phyloP scores from a whole-genome alignment of 352 stramenopile species.

The Aphanomyces cochlioides region DNA sequence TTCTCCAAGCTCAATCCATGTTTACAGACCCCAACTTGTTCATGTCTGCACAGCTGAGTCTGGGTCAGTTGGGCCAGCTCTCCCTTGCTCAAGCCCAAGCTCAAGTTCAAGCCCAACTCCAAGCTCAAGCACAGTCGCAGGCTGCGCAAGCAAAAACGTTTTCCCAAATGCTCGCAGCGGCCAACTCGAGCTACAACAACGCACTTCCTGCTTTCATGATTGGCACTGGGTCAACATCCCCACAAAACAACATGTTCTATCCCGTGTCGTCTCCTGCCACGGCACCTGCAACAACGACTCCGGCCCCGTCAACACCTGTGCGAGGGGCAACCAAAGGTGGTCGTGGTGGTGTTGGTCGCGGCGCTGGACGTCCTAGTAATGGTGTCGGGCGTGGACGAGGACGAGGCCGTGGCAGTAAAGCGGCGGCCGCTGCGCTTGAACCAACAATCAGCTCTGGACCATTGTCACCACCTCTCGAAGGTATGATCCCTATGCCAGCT shows the following conservation, averaged over 20 bases:
- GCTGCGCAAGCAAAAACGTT: constrained; percentile 56
- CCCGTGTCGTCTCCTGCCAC: constrained; percentile 3
- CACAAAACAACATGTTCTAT: constrained; percentile 26
- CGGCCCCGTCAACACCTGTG: not conserved
- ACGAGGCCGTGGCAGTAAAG: constrained; percentile 4
- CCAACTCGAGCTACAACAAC: constrained; percentile 45
- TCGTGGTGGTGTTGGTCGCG: not conserved
- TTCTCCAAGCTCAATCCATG: constrained; percentile 38
- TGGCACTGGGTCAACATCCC: constrained; percentile 4
- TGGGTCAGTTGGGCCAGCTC: constrained; percentile 36
- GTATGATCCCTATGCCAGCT: constrained; percentile 28
- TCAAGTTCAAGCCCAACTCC: constrained; percentile 47
- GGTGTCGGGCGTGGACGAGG: not conserved
- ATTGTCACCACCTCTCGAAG: constrained; percentile 23
- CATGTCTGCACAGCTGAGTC: constrained; percentile 33
- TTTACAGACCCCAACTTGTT: constrained; percentile 41
- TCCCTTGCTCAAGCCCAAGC: constrained; percentile 30
- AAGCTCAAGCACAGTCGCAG: constrained; percentile 38
- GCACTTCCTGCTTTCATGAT: constrained; percentile 30
- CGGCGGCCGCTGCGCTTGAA: not conserved
- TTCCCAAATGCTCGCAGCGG: constrained; percentile 47
- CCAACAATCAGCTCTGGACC: not conserved
- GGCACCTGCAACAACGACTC: not conserved
- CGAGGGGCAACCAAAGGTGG: not conserved
- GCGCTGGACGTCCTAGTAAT: not conserved